Percentiles rank a stretch among this genome's conserved stretches.
Conservation (phyloP, 768 basidiomycete genomes). For the Cantharellus cinnabarinus region DNA sequence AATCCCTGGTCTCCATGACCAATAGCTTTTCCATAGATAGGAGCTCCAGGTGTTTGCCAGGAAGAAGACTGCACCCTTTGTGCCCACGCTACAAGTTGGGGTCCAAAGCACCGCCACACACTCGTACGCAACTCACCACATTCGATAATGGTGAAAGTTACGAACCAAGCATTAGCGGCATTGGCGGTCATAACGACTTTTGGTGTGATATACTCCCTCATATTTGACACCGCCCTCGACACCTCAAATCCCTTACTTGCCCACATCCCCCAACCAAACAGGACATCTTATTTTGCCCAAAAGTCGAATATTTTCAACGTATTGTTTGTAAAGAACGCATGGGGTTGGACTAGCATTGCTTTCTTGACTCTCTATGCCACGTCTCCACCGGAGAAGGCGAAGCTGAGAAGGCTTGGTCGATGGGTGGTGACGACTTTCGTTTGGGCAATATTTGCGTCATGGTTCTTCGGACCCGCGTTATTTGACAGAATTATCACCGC, state of each 20-base stretch:
- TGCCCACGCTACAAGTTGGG: too few relatives aligned
- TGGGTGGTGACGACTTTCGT: conserved; percentile 38
- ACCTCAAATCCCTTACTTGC: conserved; percentile 61
- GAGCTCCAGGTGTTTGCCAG: too few relatives aligned
- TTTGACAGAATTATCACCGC: conserved; percentile 40
- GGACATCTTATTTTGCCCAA: conserved; percentile 57
- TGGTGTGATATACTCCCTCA: conserved; percentile 47
- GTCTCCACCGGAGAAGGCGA: conserved; percentile 22
- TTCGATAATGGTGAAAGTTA: too few relatives aligned
- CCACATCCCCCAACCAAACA: conserved; percentile 24
- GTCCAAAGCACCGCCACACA: too few relatives aligned
- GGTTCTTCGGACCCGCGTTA: conserved; percentile 78
- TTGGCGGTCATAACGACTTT: conserved; percentile 24
- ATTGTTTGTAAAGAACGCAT: conserved; percentile 73
- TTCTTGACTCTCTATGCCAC: conserved; percentile 43
- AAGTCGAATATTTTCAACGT: conserved; percentile 70
- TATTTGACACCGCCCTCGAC: conserved; percentile 53
- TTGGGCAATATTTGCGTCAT: conserved; percentile 59
- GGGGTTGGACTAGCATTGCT: conserved; percentile 70
- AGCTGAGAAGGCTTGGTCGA: conserved; percentile 18
- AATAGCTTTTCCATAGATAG: too few relatives aligned
- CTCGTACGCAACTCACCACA: too few relatives aligned
- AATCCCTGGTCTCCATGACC: too few relatives aligned
- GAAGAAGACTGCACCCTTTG: too few relatives aligned
- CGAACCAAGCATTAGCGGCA: neutral